Conservation (phyloP, 306 rosid genomes). For the Trichosanthes cucumerina region DNA sequence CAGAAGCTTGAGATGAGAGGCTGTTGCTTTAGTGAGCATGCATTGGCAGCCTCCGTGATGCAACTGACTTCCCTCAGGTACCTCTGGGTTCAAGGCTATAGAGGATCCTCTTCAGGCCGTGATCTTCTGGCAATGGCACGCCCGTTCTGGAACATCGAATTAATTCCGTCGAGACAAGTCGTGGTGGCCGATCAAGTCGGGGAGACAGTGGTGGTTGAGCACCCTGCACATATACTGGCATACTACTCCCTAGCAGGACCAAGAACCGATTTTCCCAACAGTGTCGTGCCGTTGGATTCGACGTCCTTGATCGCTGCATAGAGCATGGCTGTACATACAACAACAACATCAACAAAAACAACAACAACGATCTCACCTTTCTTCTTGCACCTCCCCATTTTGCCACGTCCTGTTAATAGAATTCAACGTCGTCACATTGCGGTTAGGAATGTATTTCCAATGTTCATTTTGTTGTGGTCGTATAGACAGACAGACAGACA, state of each 20-base stretch:
- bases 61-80: slow-evolving; percentile 61
- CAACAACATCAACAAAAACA: not conserved
- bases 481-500: not conserved
- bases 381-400: not conserved
- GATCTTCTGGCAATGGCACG: slow-evolving; percentile 81
- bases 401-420: slow-evolving; percentile 37
- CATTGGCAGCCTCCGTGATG: slow-evolving; percentile 62
- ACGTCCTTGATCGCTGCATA: slow-evolving; percentile 22
- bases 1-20: slow-evolving; percentile 93
- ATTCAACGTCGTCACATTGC: slow-evolving; percentile 15
- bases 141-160: slow-evolving; percentile 83
- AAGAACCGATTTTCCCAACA: slow-evolving; percentile 68
- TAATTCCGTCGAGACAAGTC: slow-evolving; percentile 58
- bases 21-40: slow-evolving; percentile 80
- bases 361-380: not conserved
- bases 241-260: slow-evolving; percentile 97
- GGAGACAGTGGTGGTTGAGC: slow-evolving; percentile 27
- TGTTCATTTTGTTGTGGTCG: slow-evolving; percentile 14
- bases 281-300: slow-evolving; percentile 55
- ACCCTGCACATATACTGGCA: slow-evolving; percentile 88
- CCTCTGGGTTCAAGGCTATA: slow-evolving; percentile 91
- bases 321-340: slow-evolving; percentile 33
- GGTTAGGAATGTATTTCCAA: slow-evolving; percentile 17
- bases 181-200: slow-evolving; percentile 4
- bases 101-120: slow-evolving; percentile 42